phyloP scores from a whole-genome alignment of 257 asterid species.

The Anisodus acutangulus region DNA sequence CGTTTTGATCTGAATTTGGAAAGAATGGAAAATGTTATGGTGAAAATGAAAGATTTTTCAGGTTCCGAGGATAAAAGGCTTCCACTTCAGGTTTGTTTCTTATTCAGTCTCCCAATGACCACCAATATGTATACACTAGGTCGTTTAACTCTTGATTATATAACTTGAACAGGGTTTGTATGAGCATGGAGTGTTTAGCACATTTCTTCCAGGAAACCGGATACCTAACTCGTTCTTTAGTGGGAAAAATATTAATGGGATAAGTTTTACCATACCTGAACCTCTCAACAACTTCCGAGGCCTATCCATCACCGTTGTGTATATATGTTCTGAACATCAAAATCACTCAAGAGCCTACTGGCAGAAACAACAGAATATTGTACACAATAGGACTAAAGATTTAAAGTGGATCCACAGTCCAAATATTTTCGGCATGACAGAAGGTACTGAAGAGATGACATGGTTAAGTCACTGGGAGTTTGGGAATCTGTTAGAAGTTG shows the following conservation, averaged over 20 bases:
- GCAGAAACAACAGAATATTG: not conserved
- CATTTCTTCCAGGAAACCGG: slow-evolving; percentile 28
- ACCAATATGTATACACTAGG: not conserved
- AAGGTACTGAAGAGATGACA: slow-evolving; percentile 29
- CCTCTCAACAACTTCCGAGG: slow-evolving; percentile 23
- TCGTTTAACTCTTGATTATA: not conserved
- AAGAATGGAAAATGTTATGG: not conserved
- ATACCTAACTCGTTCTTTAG: slow-evolving; percentile 20
- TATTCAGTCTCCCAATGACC: not conserved
- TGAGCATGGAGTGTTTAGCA: slow-evolving; percentile 24
- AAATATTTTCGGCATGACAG: slow-evolving; percentile 27
- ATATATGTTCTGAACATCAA: not conserved
- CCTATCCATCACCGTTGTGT: slow-evolving; percentile 22
- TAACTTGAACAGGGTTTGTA: not conserved
- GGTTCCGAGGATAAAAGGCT: not conserved
- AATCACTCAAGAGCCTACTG: not conserved
- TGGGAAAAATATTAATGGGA: not conserved
- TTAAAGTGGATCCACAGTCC: slow-evolving; percentile 28
- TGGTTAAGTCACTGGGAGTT: slow-evolving; percentile 36
- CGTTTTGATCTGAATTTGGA: slow-evolving; percentile 17
- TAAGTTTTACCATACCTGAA: slow-evolving; percentile 18
- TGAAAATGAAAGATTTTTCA: not conserved
- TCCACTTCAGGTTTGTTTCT: slow-evolving; percentile 25
- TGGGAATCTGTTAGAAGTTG: not conserved
- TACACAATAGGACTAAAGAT: slow-evolving; percentile 28